A percentile compares a stretch with the other conserved stretches of the same genome.
phyloP scores from a whole-genome alignment of 2,329 filamentous ascomycete genomes.

The Cladophialophora bantiana region DNA sequence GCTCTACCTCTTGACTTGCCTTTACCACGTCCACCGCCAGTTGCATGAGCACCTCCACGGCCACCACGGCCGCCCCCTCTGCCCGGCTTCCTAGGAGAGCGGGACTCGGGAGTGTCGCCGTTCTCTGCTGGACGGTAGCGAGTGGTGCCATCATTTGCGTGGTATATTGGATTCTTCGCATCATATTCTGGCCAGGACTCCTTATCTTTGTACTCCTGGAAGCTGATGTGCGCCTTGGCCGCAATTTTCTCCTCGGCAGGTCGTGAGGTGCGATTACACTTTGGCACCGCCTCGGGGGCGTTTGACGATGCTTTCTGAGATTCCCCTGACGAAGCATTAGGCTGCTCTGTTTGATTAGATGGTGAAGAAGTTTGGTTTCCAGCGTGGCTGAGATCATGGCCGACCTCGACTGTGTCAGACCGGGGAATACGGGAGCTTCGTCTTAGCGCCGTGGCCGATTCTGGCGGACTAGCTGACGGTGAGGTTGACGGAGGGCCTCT shows the following conservation, averaged over 20 bases:
- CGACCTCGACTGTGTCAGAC: neutral
- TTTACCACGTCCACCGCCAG: slow-evolving; percentile 42
- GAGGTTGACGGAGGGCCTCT: neutral
- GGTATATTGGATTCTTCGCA: slow-evolving; percentile 14
- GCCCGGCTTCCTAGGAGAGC: slow-evolving; percentile 37
- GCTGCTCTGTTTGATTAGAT: neutral
- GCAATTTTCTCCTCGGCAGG: neutral
- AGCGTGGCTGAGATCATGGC: neutral
- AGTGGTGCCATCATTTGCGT: slow-evolving; percentile 24
- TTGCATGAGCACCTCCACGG: slow-evolving; percentile 39
- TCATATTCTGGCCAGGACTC: slow-evolving; percentile 18
- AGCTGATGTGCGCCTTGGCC: neutral
- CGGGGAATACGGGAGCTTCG: slow-evolving; percentile 5
- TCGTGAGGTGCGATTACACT: slow-evolving; percentile 9
- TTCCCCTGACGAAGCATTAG: neutral
- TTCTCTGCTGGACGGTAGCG: slow-evolving; percentile 17
- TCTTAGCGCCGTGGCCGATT: slow-evolving; percentile 4
- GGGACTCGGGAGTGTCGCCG: slow-evolving; percentile 23
- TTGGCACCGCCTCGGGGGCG: neutral
- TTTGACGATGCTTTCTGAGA: neutral
- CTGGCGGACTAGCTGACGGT: neutral
- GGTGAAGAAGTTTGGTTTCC: neutral
- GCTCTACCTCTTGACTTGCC: slow-evolving; percentile 42
- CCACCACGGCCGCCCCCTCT: slow-evolving; percentile 46
- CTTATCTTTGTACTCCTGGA: slow-evolving; percentile 14